Evolutionary conservation across 257 asterid genomes (phyloP).

Genomic region (Solanum pennellii): DNA sequence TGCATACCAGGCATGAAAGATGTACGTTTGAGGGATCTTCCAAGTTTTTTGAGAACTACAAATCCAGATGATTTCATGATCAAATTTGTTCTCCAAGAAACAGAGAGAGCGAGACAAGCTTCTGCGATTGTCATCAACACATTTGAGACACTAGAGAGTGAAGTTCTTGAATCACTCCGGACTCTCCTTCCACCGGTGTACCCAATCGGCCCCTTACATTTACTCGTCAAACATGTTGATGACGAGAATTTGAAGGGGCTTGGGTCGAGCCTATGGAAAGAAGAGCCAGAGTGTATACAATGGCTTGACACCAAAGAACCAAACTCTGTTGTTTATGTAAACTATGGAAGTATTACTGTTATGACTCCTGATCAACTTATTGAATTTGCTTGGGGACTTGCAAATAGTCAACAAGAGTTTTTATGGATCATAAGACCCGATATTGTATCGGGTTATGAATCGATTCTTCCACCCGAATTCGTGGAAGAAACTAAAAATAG

Average conservation of each 20-base stretch:
- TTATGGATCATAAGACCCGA: background rate
- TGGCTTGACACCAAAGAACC: background rate
- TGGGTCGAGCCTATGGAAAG: background rate
- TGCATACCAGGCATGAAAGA: background rate
- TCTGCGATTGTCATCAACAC: background rate
- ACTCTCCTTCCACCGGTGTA: background rate
- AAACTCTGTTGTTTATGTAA: background rate
- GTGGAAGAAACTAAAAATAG: background rate
- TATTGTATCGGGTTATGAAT: background rate
- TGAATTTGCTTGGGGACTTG: background rate
- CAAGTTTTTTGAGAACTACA: conserved; percentile 3
- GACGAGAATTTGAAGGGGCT: background rate
- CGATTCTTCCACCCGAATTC: background rate
- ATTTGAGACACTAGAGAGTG: background rate
- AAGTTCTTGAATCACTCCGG: background rate
- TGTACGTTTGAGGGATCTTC: background rate
- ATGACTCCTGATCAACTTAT: background rate
- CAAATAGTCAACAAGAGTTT: background rate
- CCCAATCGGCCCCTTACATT: conserved; percentile 4
- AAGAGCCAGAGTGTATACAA: background rate
- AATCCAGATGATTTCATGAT: background rate
- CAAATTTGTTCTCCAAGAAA: background rate
- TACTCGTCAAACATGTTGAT: background rate
- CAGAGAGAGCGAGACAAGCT: background rate
- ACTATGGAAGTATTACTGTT: background rate